Evolutionary conservation across 23 red algal genomes (phyloP), one percentile per base, ranked within the genome.

Genomic region (Gracilaria domingensis): DNA sequence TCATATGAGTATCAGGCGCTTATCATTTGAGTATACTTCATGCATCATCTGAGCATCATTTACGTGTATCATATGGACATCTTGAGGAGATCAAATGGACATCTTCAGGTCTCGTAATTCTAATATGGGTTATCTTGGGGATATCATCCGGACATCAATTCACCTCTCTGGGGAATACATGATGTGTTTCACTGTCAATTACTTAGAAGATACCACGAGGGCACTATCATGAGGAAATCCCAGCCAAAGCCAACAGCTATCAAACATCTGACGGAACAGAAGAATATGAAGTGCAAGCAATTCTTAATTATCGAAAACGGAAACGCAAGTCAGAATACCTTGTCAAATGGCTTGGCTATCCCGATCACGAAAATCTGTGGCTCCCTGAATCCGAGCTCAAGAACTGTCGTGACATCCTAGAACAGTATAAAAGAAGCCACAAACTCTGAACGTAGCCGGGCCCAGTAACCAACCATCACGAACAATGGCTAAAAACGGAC

Each of bases 231-330:
- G 8, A 64, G 28, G 4, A 64, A 26, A 64, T 30, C 14, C 9
- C 9, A 42, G 9, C 36, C 62, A 6, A 38, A 74, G 0, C 55
- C 80, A 18, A 42, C 56, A 18, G 18, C 80, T 13, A 62, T 83
- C 57, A 45, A 35, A 44, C 37, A 8, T 29, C 0, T 29, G 54
- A 83, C 18, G 80, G 56, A 40, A 1, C 3, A 7, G 30, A 57
- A 66, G 29, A 66, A 64, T 83, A 44, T 65, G 80, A 66, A 62
- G 80, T 66, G 0, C 57, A 83, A 83, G n/a, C 80, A 5, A 83
- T 83, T 66, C 0, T 83, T 4, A 83, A 65, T 64, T 26, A 83
- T 56, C 48, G 61, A 39, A 59, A 20, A 7, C 30, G 53, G 4
- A 24, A 23, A 49, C 1, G 56, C 6, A 35, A 64, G 26, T 8